Conservation (phyloP, 371 early-diverging fungal genomes). For the Choanephora cucurbitarum region DNA sequence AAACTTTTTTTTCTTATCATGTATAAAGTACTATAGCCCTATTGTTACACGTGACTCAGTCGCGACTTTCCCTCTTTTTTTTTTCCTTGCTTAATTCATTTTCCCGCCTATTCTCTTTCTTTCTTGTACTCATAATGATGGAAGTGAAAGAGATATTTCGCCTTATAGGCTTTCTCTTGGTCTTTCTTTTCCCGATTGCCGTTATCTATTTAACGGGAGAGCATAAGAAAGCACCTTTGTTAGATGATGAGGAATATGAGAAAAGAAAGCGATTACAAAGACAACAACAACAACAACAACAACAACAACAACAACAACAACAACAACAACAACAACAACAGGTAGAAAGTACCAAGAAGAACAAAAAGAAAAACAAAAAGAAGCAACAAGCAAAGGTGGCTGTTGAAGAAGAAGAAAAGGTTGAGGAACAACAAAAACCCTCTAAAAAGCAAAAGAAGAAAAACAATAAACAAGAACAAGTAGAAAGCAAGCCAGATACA, state of each 20-base stretch:
- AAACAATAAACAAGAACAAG: constrained; percentile 23
- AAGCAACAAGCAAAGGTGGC: neutral
- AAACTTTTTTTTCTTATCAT: too few relatives aligned
- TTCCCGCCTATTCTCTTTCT: neutral
- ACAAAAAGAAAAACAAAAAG: constrained; percentile 24
- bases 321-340: constrained; percentile 1
- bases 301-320: neutral
- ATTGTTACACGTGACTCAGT: too few relatives aligned
- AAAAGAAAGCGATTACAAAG: constrained; percentile 14
- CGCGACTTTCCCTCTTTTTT: too few relatives aligned
- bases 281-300: constrained; percentile 1
- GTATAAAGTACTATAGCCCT: too few relatives aligned
- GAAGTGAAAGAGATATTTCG: constrained; percentile 7
- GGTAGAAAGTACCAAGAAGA: constrained; percentile 11
- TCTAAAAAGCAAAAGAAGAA: constrained; percentile 6
- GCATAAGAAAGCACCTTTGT: constrained; percentile 9
- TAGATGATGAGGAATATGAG: constrained; percentile 7
- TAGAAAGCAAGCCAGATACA: constrained; percentile 9
- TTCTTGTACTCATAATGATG: neutral
- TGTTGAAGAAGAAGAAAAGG: neutral
- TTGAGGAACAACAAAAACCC: neutral
- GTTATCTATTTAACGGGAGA: constrained; percentile 24
- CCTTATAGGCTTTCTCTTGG: constrained; percentile 9
- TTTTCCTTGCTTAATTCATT: neutral
- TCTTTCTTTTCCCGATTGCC: constrained; percentile 13